phyloP scores from a whole-genome alignment of 2,329 filamentous ascomycete species.

The Aspergillus niger region DNA sequence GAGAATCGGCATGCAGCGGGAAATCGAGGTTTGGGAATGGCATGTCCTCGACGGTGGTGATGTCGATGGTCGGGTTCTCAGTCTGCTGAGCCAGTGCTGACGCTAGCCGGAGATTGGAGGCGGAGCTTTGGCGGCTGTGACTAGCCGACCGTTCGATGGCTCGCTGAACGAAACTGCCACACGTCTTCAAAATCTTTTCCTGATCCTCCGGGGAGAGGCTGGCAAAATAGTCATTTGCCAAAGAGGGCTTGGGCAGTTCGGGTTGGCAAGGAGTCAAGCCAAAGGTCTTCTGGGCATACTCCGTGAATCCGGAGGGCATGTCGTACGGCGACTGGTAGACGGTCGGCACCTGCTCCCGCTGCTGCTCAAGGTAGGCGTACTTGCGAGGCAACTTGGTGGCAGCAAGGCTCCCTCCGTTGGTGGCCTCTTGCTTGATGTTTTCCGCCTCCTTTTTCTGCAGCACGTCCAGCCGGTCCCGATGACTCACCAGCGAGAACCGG shows the following conservation, averaged over 20 bases:
- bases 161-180: conserved; percentile 44
- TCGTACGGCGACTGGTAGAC: conserved; percentile 49
- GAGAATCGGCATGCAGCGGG: conserved; percentile 45
- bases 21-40: conserved; percentile 41
- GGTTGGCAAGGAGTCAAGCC: conserved; percentile 37
- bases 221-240: conserved; percentile 46
- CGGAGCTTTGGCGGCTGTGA: conserved; percentile 41
- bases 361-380: conserved; percentile 44
- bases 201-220: conserved; percentile 42
- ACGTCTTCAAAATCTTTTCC: conserved; percentile 47
- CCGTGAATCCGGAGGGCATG: conserved; percentile 45
- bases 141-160: conserved; percentile 39
- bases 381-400: conserved; percentile 38
- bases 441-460: conserved; percentile 43
- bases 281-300: conserved; percentile 44
- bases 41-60: conserved; percentile 43
- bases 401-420: conserved; percentile 33
- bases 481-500: conserved; percentile 45
- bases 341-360: conserved; percentile 39
- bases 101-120: conserved; percentile 41
- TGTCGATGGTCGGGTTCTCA: conserved; percentile 45
- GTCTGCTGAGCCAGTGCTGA: conserved; percentile 44
- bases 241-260: conserved; percentile 40
- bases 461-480: conserved; percentile 42
- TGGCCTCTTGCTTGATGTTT: conserved; percentile 35